Conservation (phyloP, 2,329 filamentous ascomycete genomes). For the Colletotrichum sidae region DNA sequence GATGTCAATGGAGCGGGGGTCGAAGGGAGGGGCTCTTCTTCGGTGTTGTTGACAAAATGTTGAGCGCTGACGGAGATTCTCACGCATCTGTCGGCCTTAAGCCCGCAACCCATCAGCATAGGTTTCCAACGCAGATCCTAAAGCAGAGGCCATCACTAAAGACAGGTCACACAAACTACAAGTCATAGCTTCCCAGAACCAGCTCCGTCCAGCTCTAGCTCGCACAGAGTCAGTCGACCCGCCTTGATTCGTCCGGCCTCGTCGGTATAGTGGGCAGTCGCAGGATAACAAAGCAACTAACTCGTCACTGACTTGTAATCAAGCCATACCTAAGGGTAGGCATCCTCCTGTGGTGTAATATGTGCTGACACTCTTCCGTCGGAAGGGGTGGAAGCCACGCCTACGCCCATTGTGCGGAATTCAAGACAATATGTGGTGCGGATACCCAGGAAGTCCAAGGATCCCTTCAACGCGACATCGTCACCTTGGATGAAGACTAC, state of each 20-base stretch:
- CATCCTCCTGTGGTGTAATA: background rate
- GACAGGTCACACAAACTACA: constrained; percentile 6
- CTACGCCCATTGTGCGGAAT: constrained; percentile 5
- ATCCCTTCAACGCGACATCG: background rate
- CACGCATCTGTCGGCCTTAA: constrained; percentile 31
- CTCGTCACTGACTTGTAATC: constrained; percentile 18
- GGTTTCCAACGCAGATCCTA: constrained; percentile 1
- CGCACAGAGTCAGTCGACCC: constrained; percentile 34
- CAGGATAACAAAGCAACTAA: constrained; percentile 12
- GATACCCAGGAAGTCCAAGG: background rate
- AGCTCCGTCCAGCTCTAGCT: constrained; percentile 20
- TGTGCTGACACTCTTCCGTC: background rate
- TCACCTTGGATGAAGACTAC: constrained; percentile 4
- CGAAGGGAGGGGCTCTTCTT: constrained; percentile 25
- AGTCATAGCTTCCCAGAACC: constrained; percentile 30
- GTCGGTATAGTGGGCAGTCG: constrained; percentile 27
- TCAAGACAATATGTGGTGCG: background rate
- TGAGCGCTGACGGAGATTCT: constrained; percentile 33
- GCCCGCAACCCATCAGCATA: constrained; percentile 23
- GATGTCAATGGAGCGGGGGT: constrained; percentile 36
- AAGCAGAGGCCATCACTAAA: constrained; percentile 6
- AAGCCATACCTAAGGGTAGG: constrained; percentile 1
- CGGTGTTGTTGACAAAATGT: constrained; percentile 34
- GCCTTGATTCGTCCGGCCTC: constrained; percentile 31
- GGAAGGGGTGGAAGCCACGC: constrained; percentile 20